Percentiles rank a stretch among this genome's conserved stretches.
Evolutionary conservation across 306 rosid genomes (phyloP).

Genomic region (Fragaria nilgerrensis): DNA sequence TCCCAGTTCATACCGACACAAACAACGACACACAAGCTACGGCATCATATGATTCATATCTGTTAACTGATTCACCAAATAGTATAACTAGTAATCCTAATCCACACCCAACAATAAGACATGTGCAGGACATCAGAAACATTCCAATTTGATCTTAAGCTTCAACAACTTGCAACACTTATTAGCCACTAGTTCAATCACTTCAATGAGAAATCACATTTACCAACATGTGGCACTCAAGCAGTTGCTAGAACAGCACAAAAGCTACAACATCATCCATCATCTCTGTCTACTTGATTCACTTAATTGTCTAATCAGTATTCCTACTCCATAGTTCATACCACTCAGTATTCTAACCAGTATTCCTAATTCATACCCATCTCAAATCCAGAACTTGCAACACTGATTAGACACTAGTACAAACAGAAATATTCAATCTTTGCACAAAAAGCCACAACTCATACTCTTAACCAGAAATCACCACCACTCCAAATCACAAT

Average conservation of each 20-base stretch:
- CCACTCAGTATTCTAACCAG: not conserved
- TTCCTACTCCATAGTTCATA: not conserved
- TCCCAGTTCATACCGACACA: no score
- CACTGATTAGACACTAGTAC: not conserved
- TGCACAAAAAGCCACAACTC: not conserved
- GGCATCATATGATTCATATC: not conserved
- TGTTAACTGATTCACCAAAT: not conserved
- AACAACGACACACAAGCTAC: not conserved
- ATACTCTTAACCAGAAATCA: not conserved
- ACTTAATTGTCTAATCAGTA: not conserved
- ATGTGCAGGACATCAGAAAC: not conserved
- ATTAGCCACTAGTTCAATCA: no score
- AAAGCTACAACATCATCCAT: not conserved
- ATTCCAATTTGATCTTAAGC: not conserved
- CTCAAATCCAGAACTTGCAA: not conserved
- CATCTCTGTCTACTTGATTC: not conserved
- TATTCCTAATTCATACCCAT: not conserved
- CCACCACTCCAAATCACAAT: not conserved
- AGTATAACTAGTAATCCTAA: not conserved
- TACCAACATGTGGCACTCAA: no score
- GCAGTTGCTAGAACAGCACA: not conserved
- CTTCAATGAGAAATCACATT: not conserved
- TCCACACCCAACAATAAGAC: not conserved
- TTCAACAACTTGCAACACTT: not conserved
- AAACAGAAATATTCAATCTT: no score